These are phyloP conservation scores for Acacia melanoxylon DNA, from an alignment of 306 rosid species.

Conservation along the genomic window DNA sequence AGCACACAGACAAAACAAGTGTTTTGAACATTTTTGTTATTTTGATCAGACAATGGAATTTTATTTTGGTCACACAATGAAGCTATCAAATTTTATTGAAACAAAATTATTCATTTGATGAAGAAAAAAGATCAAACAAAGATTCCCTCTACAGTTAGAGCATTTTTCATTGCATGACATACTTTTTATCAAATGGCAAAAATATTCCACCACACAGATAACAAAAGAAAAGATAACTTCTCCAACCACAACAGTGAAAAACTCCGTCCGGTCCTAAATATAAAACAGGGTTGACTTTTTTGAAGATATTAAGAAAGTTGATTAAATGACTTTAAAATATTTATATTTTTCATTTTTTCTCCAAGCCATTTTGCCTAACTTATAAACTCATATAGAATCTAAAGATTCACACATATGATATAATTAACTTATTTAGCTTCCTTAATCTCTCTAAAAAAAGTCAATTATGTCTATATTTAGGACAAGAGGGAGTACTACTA, in stretches of 20 bases:
- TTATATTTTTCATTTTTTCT: no score
- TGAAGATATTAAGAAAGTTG: no score
- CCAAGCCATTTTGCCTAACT: no score
- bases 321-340: no score
- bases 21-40: neutral
- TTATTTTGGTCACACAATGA: neutral
- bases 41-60: neutral
- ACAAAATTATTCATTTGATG: neutral
- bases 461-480: no score
- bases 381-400: no score
- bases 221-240: neutral
- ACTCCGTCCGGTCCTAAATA: no score
- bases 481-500: no score
- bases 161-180: slow-evolving; percentile 2
- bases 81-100: neutral
- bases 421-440: no score
- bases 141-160: neutral
- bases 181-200: neutral
- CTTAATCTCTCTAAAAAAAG: no score
- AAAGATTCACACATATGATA: no score
- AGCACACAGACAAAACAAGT: neutral
- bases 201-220: neutral
- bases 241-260: neutral
- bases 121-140: neutral
- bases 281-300: no score